Conservation (phyloP, 208 protist genomes). For the Endotrypanum monterogeii region DNA sequence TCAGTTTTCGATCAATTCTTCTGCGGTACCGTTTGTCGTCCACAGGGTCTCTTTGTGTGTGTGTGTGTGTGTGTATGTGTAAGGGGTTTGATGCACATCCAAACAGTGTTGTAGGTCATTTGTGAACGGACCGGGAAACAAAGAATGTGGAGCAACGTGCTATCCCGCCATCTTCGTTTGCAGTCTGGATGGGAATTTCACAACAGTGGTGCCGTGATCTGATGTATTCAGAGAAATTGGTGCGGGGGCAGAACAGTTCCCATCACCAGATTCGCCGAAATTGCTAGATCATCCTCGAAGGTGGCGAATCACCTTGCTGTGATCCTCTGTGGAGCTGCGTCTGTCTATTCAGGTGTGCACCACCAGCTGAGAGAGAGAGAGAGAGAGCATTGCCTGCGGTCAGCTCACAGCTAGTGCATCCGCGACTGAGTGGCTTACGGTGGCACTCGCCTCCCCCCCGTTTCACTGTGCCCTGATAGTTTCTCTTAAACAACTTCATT, state of each 20-base stretch:
- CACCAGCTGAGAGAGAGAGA: too few species aligned
- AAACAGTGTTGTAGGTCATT: too few species aligned
- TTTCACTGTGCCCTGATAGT: not conserved
- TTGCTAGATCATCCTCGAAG: conserved; percentile 52
- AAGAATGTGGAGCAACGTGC: too few species aligned
- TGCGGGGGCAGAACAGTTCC: not conserved
- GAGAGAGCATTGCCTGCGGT: not conserved
- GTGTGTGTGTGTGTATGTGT: too few species aligned
- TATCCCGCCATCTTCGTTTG: too few species aligned
- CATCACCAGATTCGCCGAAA: not conserved
- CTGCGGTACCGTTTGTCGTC: conserved; percentile 91
- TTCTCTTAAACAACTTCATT: conserved; percentile 1
- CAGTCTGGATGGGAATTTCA: too few species aligned
- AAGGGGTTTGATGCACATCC: too few species aligned
- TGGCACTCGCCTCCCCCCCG: not conserved
- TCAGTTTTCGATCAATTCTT: conserved; percentile 21
- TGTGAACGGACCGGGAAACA: too few species aligned
- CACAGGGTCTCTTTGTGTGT: too few species aligned
- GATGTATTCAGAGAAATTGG: not conserved
- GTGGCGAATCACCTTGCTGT: conserved; percentile 57
- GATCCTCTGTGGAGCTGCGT: conserved; percentile 43
- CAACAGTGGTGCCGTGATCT: not conserved
- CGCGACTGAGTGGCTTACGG: not conserved
- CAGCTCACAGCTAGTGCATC: not conserved
- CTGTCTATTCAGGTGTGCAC: conserved; percentile 94